Evolutionary conservation across 768 basidiomycete species (phyloP), one percentile per base, ranked within the genome.

Genomic region (Amanita inopinata): DNA sequence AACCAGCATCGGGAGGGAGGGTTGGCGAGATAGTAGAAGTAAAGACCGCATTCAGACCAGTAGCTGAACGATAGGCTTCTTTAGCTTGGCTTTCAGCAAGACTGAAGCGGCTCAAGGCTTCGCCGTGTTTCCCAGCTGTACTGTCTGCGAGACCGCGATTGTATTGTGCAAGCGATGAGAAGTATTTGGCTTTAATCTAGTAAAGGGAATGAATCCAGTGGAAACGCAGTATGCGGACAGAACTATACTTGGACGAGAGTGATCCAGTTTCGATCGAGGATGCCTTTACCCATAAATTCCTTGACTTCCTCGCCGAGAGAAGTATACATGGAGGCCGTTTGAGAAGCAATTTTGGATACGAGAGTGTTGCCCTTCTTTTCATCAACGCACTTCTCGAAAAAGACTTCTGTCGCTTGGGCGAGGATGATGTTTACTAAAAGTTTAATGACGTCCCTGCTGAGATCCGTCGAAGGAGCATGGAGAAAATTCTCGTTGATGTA

Each of bases 401-500:
- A 96, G 27, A 98, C 84, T 58, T 98, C 94, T 0, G 88, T 91
- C 0, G 93, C 92, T 61, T 98, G 94, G 0, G 89, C 91, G 11
- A 89, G 69, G 56, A 92, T 91, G 51, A 94, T 47, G n/a, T 77
- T 76, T 1, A 91, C 79, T 28, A 96, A 69, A 51, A 94, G 88
- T 61, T 94, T 93, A 70, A 99, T 74, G 43, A 98, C 89, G 46
- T 98, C 94, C 14, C 90, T 74, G 54, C 83, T 84, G 33, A 98
- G 76, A 63, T 98, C 96, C 1, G 89, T 96, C 15, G 87, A 91
- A 0, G 96, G 96, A 0, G 94, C 96, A 54, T 99, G 96, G 0
- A 99, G 68, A 61, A 99, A 99, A 73, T 99, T 97, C 62, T 99
- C 96, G 65, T 98, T 97, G 69, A 99, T 92, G 60, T 98, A 99